Evolutionary conservation across 2,329 filamentous ascomycete species (phyloP).

Genomic region (Calonectria henricotiae): DNA sequence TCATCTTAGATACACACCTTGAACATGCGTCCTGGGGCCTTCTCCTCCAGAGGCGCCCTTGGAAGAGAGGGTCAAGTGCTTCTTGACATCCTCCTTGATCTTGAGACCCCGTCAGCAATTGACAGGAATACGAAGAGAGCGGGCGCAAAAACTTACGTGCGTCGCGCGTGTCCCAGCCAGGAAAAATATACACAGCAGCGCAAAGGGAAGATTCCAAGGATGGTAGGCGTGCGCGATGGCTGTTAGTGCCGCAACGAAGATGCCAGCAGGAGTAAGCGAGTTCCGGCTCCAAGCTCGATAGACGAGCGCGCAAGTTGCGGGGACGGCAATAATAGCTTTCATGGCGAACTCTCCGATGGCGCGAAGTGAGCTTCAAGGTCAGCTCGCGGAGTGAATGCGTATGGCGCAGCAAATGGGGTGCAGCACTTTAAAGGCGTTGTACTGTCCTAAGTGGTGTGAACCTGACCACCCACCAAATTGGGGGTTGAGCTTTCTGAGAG

Average conservation of each 20-base stretch:
- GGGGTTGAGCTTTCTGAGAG: conserved; percentile 27
- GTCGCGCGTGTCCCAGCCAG: conserved; percentile 87
- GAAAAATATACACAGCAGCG: conserved; percentile 88
- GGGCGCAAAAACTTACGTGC: conserved; percentile 70
- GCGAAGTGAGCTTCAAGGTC: conserved; percentile 1
- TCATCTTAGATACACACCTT: conserved; percentile 67
- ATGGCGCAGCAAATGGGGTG: conserved; percentile 26
- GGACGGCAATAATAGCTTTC: conserved; percentile 73
- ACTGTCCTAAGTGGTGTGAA: conserved; percentile 12
- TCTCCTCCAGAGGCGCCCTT: conserved; percentile 84
- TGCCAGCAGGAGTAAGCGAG: conserved; percentile 84
- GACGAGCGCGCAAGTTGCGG: conserved; percentile 74
- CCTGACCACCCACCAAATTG: conserved; percentile 29
- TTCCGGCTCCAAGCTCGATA: conserved; percentile 80
- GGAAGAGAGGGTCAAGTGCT: conserved; percentile 83
- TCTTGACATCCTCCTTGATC: conserved; percentile 91
- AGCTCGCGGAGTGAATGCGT: background rate
- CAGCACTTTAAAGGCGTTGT: conserved; percentile 10
- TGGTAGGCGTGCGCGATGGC: conserved; percentile 89
- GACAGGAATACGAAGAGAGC: background rate
- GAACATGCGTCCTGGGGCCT: conserved; percentile 85
- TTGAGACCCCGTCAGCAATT: conserved; percentile 57
- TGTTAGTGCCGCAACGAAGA: conserved; percentile 81
- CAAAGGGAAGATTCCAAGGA: conserved; percentile 94
- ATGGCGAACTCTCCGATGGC: conserved; percentile 58